Evolutionary conservation across 371 early-diverging fungal species (phyloP), one percentile per base, ranked within the genome.

Genomic region (Apophysomyces ossiformis): DNA sequence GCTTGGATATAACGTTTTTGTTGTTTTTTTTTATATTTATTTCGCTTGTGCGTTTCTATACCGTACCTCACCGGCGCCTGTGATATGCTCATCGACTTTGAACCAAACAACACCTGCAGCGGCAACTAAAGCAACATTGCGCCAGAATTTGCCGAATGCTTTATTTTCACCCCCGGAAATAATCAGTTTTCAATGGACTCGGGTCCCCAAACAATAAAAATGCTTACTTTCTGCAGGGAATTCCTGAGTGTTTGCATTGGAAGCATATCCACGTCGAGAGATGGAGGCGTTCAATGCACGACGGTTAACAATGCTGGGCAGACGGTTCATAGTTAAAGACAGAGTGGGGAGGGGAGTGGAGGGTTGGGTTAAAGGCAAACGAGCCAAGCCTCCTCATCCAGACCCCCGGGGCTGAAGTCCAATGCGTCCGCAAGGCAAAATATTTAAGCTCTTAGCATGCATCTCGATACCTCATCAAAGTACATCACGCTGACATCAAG

Each of bases 91-190:
- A 21, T 50, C 54, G 11, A 50, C 16, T 32, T 50, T 50, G 21
- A 50, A 50, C 54, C 54, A 50, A 50, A 50, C 21, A 50, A 21
- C 54, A 21, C 54, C 54, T 50, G 54, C 54, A 21, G 54, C 54
- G 11, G 21, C 54, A 32, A 50, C 54, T 9, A 50, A 5, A 9
- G 54, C 54, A 50, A 21, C 54, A 50, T 50, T 50, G 8, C 54
- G 54, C 54, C 54, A 50, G 21, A 50, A 9, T 21, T 50, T 50
- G 54, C 54, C 54, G 54, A 50, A 50, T 7, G 54, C 54, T 50
- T 47, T 50, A 45, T 26, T 26, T 26, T 26, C 32, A 26, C 41
- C 41, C 41, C 41, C 11, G 13, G 41, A 41, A 41, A 11, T 13
- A 50, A 21, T 18, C 9, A 5, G 16, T 21, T 16, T 50, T 47